Evolutionary conservation across 148 eudicot species (phyloP), one percentile per base, ranked within the genome.

Genomic region (Rhododendron vialii): DNA sequence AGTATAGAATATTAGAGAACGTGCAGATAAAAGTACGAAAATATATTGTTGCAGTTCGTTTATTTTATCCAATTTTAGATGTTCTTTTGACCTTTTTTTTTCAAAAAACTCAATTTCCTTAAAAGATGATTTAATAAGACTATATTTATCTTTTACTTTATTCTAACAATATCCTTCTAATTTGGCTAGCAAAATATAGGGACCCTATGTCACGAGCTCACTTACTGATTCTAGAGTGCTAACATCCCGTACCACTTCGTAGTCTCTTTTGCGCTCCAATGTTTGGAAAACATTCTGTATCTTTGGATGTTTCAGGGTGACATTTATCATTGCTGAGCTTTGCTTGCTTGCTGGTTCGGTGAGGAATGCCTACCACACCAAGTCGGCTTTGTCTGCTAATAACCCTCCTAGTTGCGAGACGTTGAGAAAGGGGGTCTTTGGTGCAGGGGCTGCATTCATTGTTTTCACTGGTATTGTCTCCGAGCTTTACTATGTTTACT

Each of bases 261-360:
- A 51, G 67, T 20, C 7, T 6, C 22, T n/a, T 48, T 4, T 14
- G 50, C 41, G 7, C 24, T 10, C 28, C 65, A 14, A 75, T 84
- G 38, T 69, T 51, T 51, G 13, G 15, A 17, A 38, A 53, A 76
- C 41, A 10, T 67, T 45, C 26, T 26, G 2, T 45, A 38, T 17
- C 14, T 3, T 84, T 50, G 50, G 28, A 83, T 88, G 43, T 10
- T 77, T 48, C 92, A 96, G 99, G 99, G 87, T 96, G 77, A 85
- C 95, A 35, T 96, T 96, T 89, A 83, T 93, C n/a, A 93, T 96
- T 73, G 95, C 99, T 35, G 99, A 95, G 89, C 88, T 88, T 26
- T 95, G 96, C 91, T 91, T 96, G 88, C 91, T 96, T 18, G 99
- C 98, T 22, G 99, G 97, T 22, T 94, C 98, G 0, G 96, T 90